Conservation (phyloP, 768 basidiomycete genomes). For the Dendrothele bispora region DNA sequence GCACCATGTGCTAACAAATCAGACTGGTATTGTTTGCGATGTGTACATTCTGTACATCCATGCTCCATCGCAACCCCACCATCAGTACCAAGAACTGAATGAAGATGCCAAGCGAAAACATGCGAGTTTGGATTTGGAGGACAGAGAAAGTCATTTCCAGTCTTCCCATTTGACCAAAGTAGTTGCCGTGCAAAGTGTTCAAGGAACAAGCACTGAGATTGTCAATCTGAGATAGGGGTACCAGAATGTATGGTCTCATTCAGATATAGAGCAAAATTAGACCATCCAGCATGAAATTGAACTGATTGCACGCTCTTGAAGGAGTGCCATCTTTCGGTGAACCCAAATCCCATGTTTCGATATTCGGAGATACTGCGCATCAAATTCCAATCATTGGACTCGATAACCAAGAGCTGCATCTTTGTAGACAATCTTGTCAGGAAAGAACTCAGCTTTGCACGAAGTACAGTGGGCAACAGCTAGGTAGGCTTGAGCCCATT, state of each 20-base stretch:
- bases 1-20: constrained; percentile 15
- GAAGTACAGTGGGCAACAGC: constrained; percentile 9
- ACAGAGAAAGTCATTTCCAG: constrained; percentile 10
- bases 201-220: constrained; percentile 24
- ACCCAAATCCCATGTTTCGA: constrained; percentile 26
- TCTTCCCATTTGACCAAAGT: constrained; percentile 14
- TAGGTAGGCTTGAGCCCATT: neutral
- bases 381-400: constrained; percentile 13
- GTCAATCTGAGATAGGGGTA: constrained; percentile 17
- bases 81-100: constrained; percentile 13
- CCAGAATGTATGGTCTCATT: constrained; percentile 15
- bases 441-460: constrained; percentile 20
- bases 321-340: constrained; percentile 18
- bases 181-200: constrained; percentile 25
- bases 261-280: constrained; percentile 25
- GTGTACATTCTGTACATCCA: constrained; percentile 21
- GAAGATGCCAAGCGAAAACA: constrained; percentile 9
- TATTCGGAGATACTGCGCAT: constrained; percentile 21
- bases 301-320: constrained; percentile 23
- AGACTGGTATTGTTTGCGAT: constrained; percentile 18
- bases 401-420: neutral
- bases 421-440: constrained; percentile 16
- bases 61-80: constrained; percentile 17
- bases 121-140: constrained; percentile 14
- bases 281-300: constrained; percentile 26